Percentiles rank a stretch among this genome's conserved stretches.
Evolutionary conservation across 2,329 filamentous ascomycete species (phyloP).

Genomic region (Monosporascus sp.): DNA sequence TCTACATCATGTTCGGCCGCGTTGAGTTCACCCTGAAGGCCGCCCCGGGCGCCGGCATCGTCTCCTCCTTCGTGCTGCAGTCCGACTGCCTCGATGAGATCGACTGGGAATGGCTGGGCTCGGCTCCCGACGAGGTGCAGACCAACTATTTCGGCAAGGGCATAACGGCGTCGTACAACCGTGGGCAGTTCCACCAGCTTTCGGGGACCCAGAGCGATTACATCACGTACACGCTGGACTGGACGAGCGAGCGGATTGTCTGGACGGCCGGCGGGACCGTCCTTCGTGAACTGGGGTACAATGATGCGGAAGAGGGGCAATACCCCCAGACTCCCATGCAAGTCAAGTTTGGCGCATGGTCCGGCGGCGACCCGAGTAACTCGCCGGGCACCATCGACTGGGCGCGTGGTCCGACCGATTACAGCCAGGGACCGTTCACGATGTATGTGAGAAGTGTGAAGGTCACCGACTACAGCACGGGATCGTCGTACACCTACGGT

Average conservation of each 20-base stretch:
- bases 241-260: slow-evolving; percentile 78
- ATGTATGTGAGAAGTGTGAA: slow-evolving; percentile 76
- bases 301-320: slow-evolving; percentile 63
- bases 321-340: slow-evolving; percentile 97
- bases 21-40: slow-evolving; percentile 82
- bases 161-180: slow-evolving; percentile 76
- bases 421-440: slow-evolving; percentile 72
- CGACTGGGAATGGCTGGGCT: slow-evolving; percentile 93
- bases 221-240: slow-evolving; percentile 87
- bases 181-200: slow-evolving; percentile 72
- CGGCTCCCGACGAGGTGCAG: slow-evolving; percentile 72
- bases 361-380: slow-evolving; percentile 81
- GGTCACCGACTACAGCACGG: slow-evolving; percentile 90
- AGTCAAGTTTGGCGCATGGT: slow-evolving; percentile 87
- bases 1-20: slow-evolving; percentile 99
- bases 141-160: slow-evolving; percentile 98
- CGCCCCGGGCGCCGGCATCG: slow-evolving; percentile 84
- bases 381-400: slow-evolving; percentile 77
- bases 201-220: slow-evolving; percentile 67
- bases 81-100: slow-evolving; percentile 94
- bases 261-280: slow-evolving; percentile 79
- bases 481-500: slow-evolving; percentile 75
- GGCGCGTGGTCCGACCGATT: slow-evolving; percentile 84
- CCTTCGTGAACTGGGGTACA: slow-evolving; percentile 68
- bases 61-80: slow-evolving; percentile 85